These are phyloP conservation scores for Arachis stenosperma DNA, from an alignment of 306 rosid genomes.

Conservation along the genomic window DNA sequence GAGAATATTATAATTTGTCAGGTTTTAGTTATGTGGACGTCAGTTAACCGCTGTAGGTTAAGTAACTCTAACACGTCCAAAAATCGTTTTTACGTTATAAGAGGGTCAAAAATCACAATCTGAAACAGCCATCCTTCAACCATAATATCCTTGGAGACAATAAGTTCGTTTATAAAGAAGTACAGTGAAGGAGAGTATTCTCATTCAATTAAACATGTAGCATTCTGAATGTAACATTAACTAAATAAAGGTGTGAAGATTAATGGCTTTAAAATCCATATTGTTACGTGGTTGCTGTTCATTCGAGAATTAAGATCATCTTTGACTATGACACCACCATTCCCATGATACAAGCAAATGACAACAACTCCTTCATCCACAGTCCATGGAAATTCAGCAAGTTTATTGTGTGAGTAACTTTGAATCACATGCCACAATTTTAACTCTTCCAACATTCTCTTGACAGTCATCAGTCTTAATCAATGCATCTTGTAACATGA, in stretches of 20 bases:
- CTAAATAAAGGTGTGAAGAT: slow-evolving; percentile 37
- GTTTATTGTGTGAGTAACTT: slow-evolving; percentile 83
- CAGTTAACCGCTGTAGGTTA: no score
- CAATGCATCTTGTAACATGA: slow-evolving; percentile 72
- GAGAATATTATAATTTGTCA: no score
- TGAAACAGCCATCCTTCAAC: slow-evolving; percentile 15
- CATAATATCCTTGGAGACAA: neutral
- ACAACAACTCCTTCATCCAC: slow-evolving; percentile 5
- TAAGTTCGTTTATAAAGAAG: slow-evolving; percentile 5
- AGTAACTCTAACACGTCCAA: no score
- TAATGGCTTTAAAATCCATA: slow-evolving; percentile 44
- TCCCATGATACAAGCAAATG: slow-evolving; percentile 32
- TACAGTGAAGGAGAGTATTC: slow-evolving; percentile 6
- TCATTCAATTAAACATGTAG: slow-evolving; percentile 32
- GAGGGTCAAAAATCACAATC: neutral
- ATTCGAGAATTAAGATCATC: slow-evolving; percentile 36
- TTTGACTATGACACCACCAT: slow-evolving; percentile 35
- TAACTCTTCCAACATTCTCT: slow-evolving; percentile 74
- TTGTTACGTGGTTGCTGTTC: slow-evolving; percentile 41
- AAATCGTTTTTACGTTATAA: no score
- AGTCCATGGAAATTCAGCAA: slow-evolving; percentile 27
- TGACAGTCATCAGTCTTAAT: slow-evolving; percentile 70
- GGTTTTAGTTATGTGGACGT: no score
- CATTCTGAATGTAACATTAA: slow-evolving; percentile 39
- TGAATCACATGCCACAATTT: slow-evolving; percentile 96